phyloP scores from a whole-genome alignment of 139 green algal genomes.

The Desmodesmus armatus region DNA sequence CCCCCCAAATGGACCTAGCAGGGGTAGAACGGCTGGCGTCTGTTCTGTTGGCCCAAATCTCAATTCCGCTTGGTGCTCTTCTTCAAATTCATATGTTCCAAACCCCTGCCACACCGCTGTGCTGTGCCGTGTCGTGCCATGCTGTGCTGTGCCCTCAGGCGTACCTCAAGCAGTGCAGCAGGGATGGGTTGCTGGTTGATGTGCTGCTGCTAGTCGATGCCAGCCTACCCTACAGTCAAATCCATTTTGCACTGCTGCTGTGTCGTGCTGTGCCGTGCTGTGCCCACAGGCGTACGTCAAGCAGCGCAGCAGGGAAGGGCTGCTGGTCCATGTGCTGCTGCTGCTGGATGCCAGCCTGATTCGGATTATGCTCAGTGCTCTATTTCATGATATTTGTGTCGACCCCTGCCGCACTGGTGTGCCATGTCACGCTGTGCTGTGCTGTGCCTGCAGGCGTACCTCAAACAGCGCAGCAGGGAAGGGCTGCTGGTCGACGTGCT shows the following conservation, averaged over 20 bases:
- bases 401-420: no score
- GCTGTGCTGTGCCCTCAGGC: no score
- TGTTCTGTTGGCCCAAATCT: no score
- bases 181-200: constrained; percentile 83
- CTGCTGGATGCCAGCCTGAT: neutral
- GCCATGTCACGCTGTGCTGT: neutral
- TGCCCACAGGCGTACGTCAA: constrained; percentile 92
- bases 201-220: constrained; percentile 93
- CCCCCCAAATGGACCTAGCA: constrained; percentile 24
- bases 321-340: neutral
- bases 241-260: neutral
- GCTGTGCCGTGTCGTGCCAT: no score
- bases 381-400: no score
- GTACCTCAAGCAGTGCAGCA: constrained; percentile 79
- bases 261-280: no score
- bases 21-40: neutral
- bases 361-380: no score
- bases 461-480: neutral
- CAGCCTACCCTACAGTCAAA: constrained; percentile 69
- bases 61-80: no score
- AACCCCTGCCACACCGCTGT: no score
- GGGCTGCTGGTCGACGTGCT: neutral
- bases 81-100: no score
- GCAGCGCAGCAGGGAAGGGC: constrained; percentile 28
- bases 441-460: neutral